Conservation (phyloP, 345 rosid species). For the Streptanthus diversifolius region DNA sequence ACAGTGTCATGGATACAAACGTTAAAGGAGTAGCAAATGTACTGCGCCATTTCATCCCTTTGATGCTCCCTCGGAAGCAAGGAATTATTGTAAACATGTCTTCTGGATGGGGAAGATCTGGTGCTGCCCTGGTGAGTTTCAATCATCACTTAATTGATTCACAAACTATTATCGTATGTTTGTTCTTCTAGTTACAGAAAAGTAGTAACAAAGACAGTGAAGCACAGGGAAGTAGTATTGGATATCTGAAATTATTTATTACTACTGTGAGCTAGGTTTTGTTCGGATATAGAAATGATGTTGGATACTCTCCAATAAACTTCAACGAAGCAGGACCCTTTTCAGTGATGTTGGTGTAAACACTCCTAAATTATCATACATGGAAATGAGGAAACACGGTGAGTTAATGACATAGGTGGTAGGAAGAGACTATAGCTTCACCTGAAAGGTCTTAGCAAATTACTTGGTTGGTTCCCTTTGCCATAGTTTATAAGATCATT, state of each 20-base stretch:
- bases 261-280: neutral
- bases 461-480: neutral
- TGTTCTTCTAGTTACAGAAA: neutral
- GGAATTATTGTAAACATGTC: slow-evolving; percentile 89
- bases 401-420: neutral
- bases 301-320: neutral
- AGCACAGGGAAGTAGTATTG: neutral
- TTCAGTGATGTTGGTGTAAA: neutral
- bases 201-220: neutral
- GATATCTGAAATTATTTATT: neutral
- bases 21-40: slow-evolving; percentile 80
- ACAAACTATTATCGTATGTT: neutral
- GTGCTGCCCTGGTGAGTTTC: slow-evolving; percentile 80
- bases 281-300: neutral
- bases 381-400: neutral
- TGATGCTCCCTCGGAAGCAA: slow-evolving; percentile 70
- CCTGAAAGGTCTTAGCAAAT: neutral
- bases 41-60: slow-evolving; percentile 85
- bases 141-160: neutral
- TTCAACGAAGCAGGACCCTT: neutral
- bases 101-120: slow-evolving; percentile 98
- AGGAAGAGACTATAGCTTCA: neutral
- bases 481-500: neutral
- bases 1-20: slow-evolving; percentile 81
- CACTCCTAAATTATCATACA: neutral